These are phyloP conservation scores for Myxozyma vanderwaltii DNA, from an alignment of 805 yeast genomes.

Conservation along the genomic window DNA sequence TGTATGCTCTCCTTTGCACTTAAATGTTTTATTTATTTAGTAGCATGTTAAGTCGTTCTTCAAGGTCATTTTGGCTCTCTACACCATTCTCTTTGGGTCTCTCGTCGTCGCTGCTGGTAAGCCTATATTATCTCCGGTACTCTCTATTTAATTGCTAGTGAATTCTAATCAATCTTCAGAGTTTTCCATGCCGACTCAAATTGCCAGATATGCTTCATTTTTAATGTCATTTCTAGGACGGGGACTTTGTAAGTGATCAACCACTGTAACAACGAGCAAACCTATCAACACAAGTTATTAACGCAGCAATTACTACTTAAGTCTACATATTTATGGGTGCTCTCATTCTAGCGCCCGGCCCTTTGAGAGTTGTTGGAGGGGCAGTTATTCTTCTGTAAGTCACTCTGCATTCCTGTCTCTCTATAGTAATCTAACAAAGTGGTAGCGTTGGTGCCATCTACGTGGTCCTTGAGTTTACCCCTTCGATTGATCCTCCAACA, in stretches of 20 bases:
- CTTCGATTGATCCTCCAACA: conserved; percentile 76
- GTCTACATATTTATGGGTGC: conserved; percentile 58
- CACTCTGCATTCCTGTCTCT: not conserved
- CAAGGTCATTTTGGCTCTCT: conserved; percentile 39
- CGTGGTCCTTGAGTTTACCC: conserved; percentile 66
- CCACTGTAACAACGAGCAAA: not conserved
- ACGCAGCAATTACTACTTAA: conserved; percentile 23
- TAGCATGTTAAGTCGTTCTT: not conserved
- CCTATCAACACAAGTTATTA: too few relatives aligned
- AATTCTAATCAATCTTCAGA: conserved; percentile 40
- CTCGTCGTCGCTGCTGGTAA: conserved; percentile 28
- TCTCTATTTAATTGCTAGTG: not conserved
- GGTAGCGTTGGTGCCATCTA: conserved; percentile 59
- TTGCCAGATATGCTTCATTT: conserved; percentile 53
- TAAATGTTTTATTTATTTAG: not conserved
- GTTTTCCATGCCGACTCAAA: conserved; percentile 54
- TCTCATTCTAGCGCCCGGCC: conserved; percentile 53
- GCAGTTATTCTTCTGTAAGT: conserved; percentile 52
- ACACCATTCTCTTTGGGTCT: conserved; percentile 41
- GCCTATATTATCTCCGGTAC: not conserved
- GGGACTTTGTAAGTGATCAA: conserved; percentile 56
- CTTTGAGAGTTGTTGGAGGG: conserved; percentile 60
- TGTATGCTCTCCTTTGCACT: not conserved
- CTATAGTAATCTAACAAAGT: not conserved
- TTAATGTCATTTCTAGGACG: conserved; percentile 70